Conservation (phyloP, 495 filamentous ascomycete genomes). For the Penicillium arizonense region DNA sequence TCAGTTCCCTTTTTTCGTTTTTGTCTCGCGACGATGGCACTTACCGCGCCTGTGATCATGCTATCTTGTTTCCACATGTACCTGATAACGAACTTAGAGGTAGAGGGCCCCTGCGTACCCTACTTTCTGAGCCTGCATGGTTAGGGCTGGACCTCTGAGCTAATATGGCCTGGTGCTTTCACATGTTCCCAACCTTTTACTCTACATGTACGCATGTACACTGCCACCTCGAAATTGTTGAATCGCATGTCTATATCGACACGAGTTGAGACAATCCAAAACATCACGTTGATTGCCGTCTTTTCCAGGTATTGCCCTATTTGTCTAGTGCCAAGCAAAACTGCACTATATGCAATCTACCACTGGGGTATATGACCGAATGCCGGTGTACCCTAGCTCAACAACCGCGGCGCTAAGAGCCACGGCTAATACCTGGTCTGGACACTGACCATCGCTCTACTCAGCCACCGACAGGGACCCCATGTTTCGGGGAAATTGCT, state of each 20-base stretch:
- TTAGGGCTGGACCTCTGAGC: not conserved
- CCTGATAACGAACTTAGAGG: not conserved
- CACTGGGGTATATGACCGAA: too few species aligned
- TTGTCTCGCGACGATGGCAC: too few species aligned
- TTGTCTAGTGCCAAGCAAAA: too few species aligned
- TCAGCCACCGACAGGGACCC: slow-evolving; percentile 6
- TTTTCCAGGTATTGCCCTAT: too few species aligned
- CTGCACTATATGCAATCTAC: too few species aligned
- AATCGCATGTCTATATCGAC: too few species aligned
- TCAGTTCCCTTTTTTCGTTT: too few species aligned
- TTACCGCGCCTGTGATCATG: too few species aligned
- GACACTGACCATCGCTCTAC: not conserved
- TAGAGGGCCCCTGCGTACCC: not conserved
- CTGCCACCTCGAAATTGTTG: too few species aligned
- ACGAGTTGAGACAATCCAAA: too few species aligned
- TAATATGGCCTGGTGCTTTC: not conserved
- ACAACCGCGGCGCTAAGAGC: not conserved
- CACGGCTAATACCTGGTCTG: not conserved
- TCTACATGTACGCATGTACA: too few species aligned
- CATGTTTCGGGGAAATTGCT: not conserved
- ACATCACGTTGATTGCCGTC: too few species aligned
- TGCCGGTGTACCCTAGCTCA: not conserved
- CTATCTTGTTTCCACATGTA: not conserved
- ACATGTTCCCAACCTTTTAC: not conserved
- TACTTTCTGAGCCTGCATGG: not conserved